A percentile compares a stretch with the other conserved stretches of the same genome.
Conservation (phyloP, 208 protist species). For the Leishmania aethiopica region DNA sequence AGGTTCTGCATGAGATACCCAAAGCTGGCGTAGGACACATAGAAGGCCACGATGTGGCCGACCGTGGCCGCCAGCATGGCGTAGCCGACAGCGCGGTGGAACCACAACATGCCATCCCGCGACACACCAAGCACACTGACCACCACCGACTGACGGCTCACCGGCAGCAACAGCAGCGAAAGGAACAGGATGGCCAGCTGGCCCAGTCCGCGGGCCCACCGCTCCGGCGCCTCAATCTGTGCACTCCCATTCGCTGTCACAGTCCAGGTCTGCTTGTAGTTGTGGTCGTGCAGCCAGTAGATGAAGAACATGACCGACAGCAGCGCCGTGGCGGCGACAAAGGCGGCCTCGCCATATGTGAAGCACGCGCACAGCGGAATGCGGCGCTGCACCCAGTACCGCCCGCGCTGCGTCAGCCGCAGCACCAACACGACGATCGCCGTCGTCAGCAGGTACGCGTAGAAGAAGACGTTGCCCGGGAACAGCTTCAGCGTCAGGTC, state of each 20-base stretch:
- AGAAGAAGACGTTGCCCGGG: constrained; percentile 73
- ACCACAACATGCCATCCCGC: constrained; percentile 59
- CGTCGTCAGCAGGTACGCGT: constrained; percentile 40
- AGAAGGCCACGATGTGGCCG: constrained; percentile 35
- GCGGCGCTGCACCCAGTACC: constrained; percentile 32
- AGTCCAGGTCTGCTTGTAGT: constrained; percentile 42
- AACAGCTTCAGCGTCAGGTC: constrained; percentile 55
- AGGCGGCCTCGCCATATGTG: constrained; percentile 32
- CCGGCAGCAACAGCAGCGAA: constrained; percentile 58
- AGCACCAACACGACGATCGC: constrained; percentile 33
- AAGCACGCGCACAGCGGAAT: constrained; percentile 21
- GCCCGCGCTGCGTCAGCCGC: constrained; percentile 25
- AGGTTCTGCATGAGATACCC: constrained; percentile 32
- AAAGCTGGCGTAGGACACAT: constrained; percentile 26
- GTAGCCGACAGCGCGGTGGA: constrained; percentile 54
- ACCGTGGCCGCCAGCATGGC: constrained; percentile 33
- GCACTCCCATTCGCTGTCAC: neutral
- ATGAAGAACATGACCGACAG: constrained; percentile 48
- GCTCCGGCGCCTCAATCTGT: constrained; percentile 29
- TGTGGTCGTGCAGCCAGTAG: constrained; percentile 73
- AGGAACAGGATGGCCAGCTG: constrained; percentile 66
- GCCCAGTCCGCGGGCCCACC: constrained; percentile 48
- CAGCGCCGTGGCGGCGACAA: constrained; percentile 35
- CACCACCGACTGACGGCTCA: constrained; percentile 52
- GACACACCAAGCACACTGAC: constrained; percentile 51